Base-by-base conservation (phyloP, 108 stramenopile genomes). In the Skeletonema grethae region DNA sequence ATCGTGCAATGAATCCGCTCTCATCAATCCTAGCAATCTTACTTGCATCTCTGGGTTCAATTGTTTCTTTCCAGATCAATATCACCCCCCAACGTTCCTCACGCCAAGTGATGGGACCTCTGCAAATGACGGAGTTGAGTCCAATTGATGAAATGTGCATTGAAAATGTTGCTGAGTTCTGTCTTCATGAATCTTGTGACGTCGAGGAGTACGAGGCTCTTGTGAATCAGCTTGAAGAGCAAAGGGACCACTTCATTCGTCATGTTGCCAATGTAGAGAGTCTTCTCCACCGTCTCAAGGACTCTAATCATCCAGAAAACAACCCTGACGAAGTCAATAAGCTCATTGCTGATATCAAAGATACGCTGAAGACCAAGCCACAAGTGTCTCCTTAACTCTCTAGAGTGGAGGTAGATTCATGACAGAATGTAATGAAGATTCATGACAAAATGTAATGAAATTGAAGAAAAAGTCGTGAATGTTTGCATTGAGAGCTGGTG, bases 71-170 rank as follows among this genome's bases (percentile, higher is more conserved):
- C 50, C 50, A 53, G 50, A 53, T 53, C 50, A 53, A 8, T 7
- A 9, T 9, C 50, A 24, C 5, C 50, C 50, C 18, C 7, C 18
- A 22, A 53, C 60, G 34, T 20, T 35, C 60, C 15, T 18, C 60
- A 48, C 60, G 45, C 20, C 50, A 53, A 15, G n/a, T 53, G 15
- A 70, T 58, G 60, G 16, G 29, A 15, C 65, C 70, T 45, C 30
- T 67, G 58, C 57, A 1, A 29, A 59, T 58, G 39, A 38, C 68
- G 2, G 74, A 80, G 39, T 73, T 83, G 24, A 80, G 61, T 41
- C 69, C 74, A 41, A 75, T 82, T 43, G 81, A 85, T 61, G 70
- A 75, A 66, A 85, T 85, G 84, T 69, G 76, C 48, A 79, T 85
- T 22, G 77, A 85, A 59, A 85, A 85, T 35, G 77, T 70, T 16